Evolutionary conservation across 1,139 yeast species (phyloP), one percentile per base, ranked within the genome.

Genomic region (Zygosaccharomyces pseudobailii): DNA sequence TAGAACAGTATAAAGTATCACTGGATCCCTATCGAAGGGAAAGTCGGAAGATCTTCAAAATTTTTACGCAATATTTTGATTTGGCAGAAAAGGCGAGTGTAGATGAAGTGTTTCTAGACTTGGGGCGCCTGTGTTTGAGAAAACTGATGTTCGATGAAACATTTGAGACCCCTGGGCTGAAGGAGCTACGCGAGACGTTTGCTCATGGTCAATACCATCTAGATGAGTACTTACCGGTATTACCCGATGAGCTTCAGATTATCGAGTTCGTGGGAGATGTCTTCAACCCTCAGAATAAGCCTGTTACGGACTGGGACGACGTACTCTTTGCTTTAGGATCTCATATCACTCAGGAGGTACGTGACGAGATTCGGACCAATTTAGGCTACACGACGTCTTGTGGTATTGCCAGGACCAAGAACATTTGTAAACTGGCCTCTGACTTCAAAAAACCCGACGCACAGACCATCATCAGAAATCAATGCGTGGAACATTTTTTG

Each of bases 11-110:
- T 63, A 92, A 92, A 65, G 97, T 92, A 6, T 82, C 94, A 5
- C 70, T 92, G 47, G 97, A 92, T 62, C 96, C 96, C 0, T 92
- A 90, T 62, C 72, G 98, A 50, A 68, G 95, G 50, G 96, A 88
- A 59, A 84, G 95, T 53, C 71, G 96, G 22, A 87, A 85, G 66
- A 84, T 92, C 50, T 72, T 89, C 59, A 72, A 77, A 40, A 70
- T 90, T 0, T 76, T 92, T 56, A 70, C 71, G 40, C 57, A 65
- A 19, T 66, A 65, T 49, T 83, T 88, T 62, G 87, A 81, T 55
- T 57, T 75, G 37, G 87, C 89, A 1, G 96, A 92, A 62, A 90
- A 90, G 68, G 97, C 97, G 0, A 89, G 97, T 67, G 94, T 90
- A 13, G 98, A 92, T 67, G 98, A 92, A 67, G 84, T 92, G 42